Evolutionary conservation across 192 early-diverging fungal genomes (phyloP).

Genomic region (Linnemannia elongata): DNA sequence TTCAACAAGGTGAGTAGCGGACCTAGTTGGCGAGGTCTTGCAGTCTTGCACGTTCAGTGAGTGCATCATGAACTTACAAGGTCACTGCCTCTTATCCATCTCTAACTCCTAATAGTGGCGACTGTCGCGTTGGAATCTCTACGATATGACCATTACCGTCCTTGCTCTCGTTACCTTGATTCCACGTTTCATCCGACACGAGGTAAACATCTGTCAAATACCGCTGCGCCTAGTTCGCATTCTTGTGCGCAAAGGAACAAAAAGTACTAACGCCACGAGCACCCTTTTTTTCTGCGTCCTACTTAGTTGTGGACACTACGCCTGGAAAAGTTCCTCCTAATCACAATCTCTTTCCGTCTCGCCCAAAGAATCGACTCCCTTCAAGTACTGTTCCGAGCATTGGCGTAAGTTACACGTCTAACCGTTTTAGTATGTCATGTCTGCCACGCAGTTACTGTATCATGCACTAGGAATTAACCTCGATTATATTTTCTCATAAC

Average conservation of each 20-base stretch:
- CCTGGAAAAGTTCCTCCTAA: conserved; percentile 45
- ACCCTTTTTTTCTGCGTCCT: background rate
- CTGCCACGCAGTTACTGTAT: background rate
- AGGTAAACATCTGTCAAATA: conserved; percentile 5
- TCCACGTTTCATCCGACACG: conserved; percentile 46
- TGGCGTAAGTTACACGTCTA: conserved; percentile 32
- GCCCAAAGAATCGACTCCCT: conserved; percentile 54
- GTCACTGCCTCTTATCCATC: background rate
- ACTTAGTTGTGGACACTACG: conserved; percentile 42
- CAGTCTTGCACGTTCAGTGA: no score
- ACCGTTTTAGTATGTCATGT: conserved; percentile 18
- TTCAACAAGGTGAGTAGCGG: conserved; percentile 30
- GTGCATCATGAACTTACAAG: background rate
- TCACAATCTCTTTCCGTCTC: conserved; percentile 51
- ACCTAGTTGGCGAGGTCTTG: no score
- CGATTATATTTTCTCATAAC: background rate
- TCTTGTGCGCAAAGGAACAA: background rate
- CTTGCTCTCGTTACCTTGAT: conserved; percentile 43
- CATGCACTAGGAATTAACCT: background rate
- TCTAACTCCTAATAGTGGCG: conserved; percentile 26
- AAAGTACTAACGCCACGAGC: background rate
- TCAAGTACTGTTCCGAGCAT: conserved; percentile 44
- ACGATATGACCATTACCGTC: conserved; percentile 34
- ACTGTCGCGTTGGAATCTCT: conserved; percentile 50
- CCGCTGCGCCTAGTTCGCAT: no score